Evolutionary conservation across 2,329 filamentous ascomycete genomes (phyloP).

Genomic region (Nectriaceae sp.): DNA sequence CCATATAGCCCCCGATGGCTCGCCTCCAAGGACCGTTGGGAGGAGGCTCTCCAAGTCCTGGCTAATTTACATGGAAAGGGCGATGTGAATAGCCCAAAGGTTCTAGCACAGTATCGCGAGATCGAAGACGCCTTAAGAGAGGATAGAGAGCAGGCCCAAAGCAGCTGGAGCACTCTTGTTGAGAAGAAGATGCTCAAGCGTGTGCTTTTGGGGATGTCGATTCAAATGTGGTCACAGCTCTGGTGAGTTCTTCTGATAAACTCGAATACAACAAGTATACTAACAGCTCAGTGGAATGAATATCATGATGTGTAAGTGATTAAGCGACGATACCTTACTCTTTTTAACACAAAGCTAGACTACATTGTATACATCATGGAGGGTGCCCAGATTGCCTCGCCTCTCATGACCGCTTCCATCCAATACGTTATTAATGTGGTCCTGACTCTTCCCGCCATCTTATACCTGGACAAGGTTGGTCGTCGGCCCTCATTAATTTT

Average conservation of each 20-base stretch:
- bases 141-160: conserved; percentile 52
- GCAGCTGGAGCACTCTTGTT: conserved; percentile 51
- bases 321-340: no score
- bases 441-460: conserved; percentile 60
- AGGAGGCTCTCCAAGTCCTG: conserved; percentile 61
- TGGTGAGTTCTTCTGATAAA: no score
- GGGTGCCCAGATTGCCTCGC: conserved; percentile 55
- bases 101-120: conserved; percentile 65
- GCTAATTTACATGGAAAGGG: conserved; percentile 60
- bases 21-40: conserved; percentile 66
- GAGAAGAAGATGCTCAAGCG: conserved; percentile 56
- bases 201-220: conserved; percentile 57
- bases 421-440: conserved; percentile 66
- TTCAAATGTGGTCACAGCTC: conserved; percentile 62
- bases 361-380: conserved; percentile 65
- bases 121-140: conserved; percentile 56
- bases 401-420: conserved; percentile 61
- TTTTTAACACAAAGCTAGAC: conserved; percentile 30
- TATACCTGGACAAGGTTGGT: conserved; percentile 61
- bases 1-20: conserved; percentile 71
- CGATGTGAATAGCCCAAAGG: conserved; percentile 56
- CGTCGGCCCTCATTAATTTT: conserved; percentile 57
- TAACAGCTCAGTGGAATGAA: conserved; percentile 65
- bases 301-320: conserved; percentile 51
- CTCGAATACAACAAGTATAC: no score